These are phyloP conservation scores for Fusarium guadeloupense DNA, from an alignment of 2,329 filamentous ascomycete species.

Conservation along the genomic window DNA sequence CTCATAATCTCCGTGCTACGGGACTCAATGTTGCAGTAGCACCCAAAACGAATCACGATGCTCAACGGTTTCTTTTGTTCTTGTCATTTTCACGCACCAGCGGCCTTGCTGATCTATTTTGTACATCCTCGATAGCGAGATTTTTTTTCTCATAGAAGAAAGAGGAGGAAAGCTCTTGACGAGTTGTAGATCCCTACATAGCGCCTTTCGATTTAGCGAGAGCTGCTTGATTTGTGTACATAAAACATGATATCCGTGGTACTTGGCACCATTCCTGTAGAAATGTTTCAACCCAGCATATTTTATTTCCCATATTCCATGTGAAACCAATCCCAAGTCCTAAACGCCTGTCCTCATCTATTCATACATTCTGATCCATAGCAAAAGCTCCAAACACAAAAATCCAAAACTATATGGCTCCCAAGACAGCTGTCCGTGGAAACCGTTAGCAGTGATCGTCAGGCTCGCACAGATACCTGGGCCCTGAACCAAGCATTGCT, in stretches of 20 bases:
- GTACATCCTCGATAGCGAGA: conserved; percentile 14
- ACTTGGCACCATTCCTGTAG: conserved; percentile 12
- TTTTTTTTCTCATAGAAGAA: conserved; percentile 10
- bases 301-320: neutral
- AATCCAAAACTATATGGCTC: conserved; percentile 1
- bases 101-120: conserved; percentile 14
- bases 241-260: conserved; percentile 35
- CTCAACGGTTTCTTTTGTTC: conserved; percentile 36
- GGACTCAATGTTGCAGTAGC: conserved; percentile 9
- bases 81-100: conserved; percentile 18
- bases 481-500: conserved; percentile 1
- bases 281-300: conserved; percentile 4
- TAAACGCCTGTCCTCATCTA: conserved; percentile 13
- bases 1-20: neutral
- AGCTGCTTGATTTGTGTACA: conserved; percentile 35
- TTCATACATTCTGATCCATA: conserved; percentile 3
- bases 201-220: conserved; percentile 24
- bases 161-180: conserved; percentile 20
- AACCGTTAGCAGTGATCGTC: neutral
- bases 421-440: neutral
- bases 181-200: conserved; percentile 20
- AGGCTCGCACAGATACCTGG: neutral
- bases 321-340: neutral
- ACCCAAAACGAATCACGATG: conserved; percentile 39
- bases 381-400: neutral